These are phyloP conservation scores for Bipolaris oryzae DNA, from an alignment of 2,329 filamentous ascomycete species.

Conservation along the genomic window DNA sequence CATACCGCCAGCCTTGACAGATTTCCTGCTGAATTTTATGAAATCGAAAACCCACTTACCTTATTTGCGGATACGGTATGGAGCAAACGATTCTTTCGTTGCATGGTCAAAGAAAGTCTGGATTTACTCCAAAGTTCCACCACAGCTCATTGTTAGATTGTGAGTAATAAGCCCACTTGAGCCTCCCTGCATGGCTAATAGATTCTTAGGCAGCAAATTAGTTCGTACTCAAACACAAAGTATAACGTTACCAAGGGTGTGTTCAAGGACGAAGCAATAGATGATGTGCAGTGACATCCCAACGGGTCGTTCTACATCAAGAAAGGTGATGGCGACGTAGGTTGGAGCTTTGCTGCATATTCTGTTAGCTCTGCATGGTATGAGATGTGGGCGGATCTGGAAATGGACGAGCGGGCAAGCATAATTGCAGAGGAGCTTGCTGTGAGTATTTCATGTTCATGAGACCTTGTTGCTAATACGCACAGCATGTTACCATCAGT, in stretches of 20 bases:
- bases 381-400: slow-evolving; percentile 21
- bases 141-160: slow-evolving; percentile 10
- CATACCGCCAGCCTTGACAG: slow-evolving; percentile 13
- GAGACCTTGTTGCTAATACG: slow-evolving; percentile 14
- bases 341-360: slow-evolving; percentile 19
- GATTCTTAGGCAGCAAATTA: slow-evolving; percentile 1
- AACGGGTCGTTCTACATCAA: slow-evolving; percentile 32
- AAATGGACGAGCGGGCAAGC: not conserved
- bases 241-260: slow-evolving; percentile 16
- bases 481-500: slow-evolving; percentile 30
- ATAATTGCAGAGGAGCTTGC: slow-evolving; percentile 23
- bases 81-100: slow-evolving; percentile 30
- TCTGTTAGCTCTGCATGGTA: slow-evolving; percentile 22
- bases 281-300: slow-evolving; percentile 28
- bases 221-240: slow-evolving; percentile 6
- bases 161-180: not conserved
- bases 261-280: slow-evolving; percentile 10
- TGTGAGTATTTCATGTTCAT: slow-evolving; percentile 16
- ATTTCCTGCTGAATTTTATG: slow-evolving; percentile 14
- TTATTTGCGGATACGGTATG: slow-evolving; percentile 34
- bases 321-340: not conserved
- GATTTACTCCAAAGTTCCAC: slow-evolving; percentile 25
- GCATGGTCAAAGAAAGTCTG: slow-evolving; percentile 29
- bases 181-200: not conserved
- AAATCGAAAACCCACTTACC: not conserved